Conservation (phyloP, 352 stramenopile genomes). For the Pythium graminicola region DNA sequence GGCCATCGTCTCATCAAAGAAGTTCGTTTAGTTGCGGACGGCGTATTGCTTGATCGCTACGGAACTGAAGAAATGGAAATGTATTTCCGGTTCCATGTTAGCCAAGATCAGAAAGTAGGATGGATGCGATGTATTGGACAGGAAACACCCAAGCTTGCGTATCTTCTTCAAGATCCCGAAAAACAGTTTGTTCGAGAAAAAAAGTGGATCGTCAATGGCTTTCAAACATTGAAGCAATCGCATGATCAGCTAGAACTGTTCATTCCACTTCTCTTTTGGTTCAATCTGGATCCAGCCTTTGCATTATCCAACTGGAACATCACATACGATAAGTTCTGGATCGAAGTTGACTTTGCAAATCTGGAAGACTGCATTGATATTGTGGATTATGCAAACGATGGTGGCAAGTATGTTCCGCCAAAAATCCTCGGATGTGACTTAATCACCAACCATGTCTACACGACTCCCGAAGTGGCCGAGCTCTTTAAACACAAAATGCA, state of each 20-base stretch:
- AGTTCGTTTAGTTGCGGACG: constrained; percentile 1
- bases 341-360: constrained; percentile 1
- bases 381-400: constrained; percentile 2
- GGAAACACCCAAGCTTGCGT: neutral
- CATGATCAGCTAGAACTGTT: neutral
- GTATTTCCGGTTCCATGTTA: constrained; percentile 8
- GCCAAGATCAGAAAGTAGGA: neutral
- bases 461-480: constrained; percentile 4
- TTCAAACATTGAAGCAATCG: constrained; percentile 1
- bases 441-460: constrained; percentile 6
- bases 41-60: constrained; percentile 3
- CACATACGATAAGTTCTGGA: constrained; percentile 3
- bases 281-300: constrained; percentile 2
- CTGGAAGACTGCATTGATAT: neutral
- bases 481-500: neutral
- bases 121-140: constrained; percentile 7
- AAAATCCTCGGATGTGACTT: neutral
- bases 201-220: neutral
- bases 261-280: constrained; percentile 6
- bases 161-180: constrained; percentile 4
- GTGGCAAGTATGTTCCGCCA: neutral
- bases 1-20: constrained; percentile 6
- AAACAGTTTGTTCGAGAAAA: neutral
- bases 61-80: constrained; percentile 7
- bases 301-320: constrained; percentile 10